phyloP scores from a whole-genome alignment of 495 filamentous ascomycete genomes.

The Hypoxylon crocopeplum region DNA sequence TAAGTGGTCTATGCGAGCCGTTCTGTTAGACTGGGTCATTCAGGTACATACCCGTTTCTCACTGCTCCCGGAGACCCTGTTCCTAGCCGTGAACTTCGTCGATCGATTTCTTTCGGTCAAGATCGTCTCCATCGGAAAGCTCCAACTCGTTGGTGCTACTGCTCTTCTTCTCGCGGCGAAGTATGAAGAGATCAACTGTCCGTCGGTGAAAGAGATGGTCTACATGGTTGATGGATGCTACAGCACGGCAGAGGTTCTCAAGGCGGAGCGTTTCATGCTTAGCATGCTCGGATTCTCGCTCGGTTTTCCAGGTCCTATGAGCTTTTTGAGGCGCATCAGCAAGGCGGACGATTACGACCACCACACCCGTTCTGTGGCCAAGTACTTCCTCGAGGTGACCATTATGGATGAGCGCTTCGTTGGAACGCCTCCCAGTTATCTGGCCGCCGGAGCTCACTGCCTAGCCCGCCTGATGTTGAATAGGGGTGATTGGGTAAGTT shows the following conservation, averaged over 20 bases:
- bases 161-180: slow-evolving; percentile 96
- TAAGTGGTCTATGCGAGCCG: slow-evolving; percentile 97
- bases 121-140: slow-evolving; percentile 90
- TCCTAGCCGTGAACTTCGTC: slow-evolving; percentile 92
- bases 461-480: slow-evolving; percentile 85
- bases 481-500: slow-evolving; percentile 90
- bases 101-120: slow-evolving; percentile 96
- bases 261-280: slow-evolving; percentile 98
- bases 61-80: slow-evolving; percentile 91
- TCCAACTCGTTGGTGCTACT: slow-evolving; percentile 95
- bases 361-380: slow-evolving; percentile 93
- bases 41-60: slow-evolving; percentile 93
- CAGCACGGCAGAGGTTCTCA: slow-evolving; percentile 87
- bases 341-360: slow-evolving; percentile 98
- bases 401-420: slow-evolving; percentile 99
- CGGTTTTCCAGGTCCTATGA: slow-evolving; percentile 98
- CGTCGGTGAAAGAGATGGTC: slow-evolving; percentile 91
- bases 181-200: slow-evolving; percentile 98
- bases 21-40: slow-evolving; percentile 97
- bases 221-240: slow-evolving; percentile 98
- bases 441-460: slow-evolving; percentile 92
- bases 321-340: slow-evolving; percentile 93
- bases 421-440: slow-evolving; percentile 84
- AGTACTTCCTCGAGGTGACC: slow-evolving; percentile 96
- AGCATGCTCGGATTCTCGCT: slow-evolving; percentile 93